Base-by-base conservation (phyloP, 1,284 basidiomycete species). In the Hymenochaete sp. region DNA sequence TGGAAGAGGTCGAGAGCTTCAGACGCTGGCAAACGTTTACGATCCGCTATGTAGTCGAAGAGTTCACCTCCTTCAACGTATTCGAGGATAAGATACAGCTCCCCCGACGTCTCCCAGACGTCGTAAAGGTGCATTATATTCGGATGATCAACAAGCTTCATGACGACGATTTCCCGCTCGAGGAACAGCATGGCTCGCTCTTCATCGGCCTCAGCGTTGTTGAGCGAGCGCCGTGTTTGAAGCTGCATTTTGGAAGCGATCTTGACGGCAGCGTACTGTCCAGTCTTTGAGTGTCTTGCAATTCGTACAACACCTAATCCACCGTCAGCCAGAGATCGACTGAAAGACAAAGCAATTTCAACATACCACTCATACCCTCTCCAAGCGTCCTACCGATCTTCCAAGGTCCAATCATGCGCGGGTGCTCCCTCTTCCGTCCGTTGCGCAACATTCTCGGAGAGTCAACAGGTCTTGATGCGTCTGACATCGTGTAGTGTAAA, bases 51-150 rank as follows among this genome's bases (percentile, higher is more conserved):
- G 63, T 95, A 86, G 58, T 98, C 92, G 65, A 98, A 98, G 26
- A 98, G 79, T 64, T 98, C 95, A 52, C 95, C 95, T 51, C 95
- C 93, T 55, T 93, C 88, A 52, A 97, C 85, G 61, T 97, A 98
- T 66, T 98, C 95, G 61, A 99, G 85, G 57, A 98, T 85, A 49
- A 98, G 82, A 63, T 78, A 95, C 55, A 97, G 77, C 53, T 93
- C 84, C 42, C 79, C 80, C 3, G 83, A 86, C 0, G 92, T 96
- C 67, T 98, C 93, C 86, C 92, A 98, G 50, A 98, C 95, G 60
- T 99, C 95, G 68, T 93, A 95, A 9, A 80, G 61, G 38, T 68
- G 71, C 44, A 67, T 57, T 14, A 55, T 53, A 54, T 79, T 79
- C 8, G 77, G 77, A 55, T 81, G 78, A 56, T 78, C 76, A 54